Conservation (phyloP, 2,329 filamentous ascomycete genomes). For the Verruconis gallopava region DNA sequence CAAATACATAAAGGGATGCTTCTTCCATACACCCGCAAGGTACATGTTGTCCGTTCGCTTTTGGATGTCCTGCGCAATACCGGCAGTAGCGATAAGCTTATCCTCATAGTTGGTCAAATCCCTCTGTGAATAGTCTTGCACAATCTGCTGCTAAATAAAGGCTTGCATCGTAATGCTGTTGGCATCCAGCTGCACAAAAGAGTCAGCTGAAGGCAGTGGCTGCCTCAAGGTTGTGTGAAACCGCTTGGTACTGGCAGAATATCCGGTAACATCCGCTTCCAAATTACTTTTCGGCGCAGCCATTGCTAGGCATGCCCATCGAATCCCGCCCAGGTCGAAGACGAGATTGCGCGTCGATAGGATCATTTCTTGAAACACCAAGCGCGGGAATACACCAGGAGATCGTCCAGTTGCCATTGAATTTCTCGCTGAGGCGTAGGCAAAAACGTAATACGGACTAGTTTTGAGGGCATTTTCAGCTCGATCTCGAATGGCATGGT, state of each 20-base stretch:
- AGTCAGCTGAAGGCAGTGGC: background rate
- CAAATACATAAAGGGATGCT: background rate
- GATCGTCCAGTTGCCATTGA: background rate
- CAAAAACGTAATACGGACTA: background rate
- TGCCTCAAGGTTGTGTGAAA: background rate
- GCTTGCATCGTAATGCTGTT: background rate
- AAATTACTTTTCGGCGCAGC: background rate
- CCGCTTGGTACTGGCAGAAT: background rate
- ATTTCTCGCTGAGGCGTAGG: background rate
- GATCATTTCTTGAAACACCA: slow-evolving; percentile 2
- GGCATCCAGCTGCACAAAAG: background rate
- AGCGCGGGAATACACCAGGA: slow-evolving; percentile 1
- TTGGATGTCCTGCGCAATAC: slow-evolving; percentile 5
- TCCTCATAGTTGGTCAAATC: slow-evolving; percentile 3
- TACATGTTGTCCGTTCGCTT: background rate
- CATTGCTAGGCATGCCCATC: slow-evolving; percentile 1
- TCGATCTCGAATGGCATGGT: slow-evolving; percentile 5
- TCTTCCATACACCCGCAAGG: slow-evolving; percentile 5
- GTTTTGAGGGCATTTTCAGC: background rate
- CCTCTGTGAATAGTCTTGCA: background rate
- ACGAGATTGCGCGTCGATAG: slow-evolving; percentile 1
- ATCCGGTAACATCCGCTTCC: background rate
- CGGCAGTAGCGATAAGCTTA: slow-evolving; percentile 6
- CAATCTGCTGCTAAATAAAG: background rate
- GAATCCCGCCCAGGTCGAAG: background rate